Conservation (phyloP, 2,329 filamentous ascomycete genomes). For the Aspergillus caelatus region DNA sequence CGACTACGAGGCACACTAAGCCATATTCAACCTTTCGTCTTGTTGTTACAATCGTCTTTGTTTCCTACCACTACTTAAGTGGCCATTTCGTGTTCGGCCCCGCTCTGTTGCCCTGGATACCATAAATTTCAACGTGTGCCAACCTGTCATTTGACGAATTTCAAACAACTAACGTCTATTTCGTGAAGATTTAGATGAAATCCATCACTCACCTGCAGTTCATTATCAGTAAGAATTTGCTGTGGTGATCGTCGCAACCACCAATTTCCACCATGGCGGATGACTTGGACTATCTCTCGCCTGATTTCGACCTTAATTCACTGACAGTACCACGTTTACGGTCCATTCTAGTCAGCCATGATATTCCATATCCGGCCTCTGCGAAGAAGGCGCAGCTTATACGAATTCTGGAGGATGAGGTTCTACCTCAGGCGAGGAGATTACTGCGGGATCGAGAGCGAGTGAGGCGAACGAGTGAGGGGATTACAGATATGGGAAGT, state of each 20-base stretch:
- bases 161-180: constrained; percentile 6
- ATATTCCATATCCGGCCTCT: constrained; percentile 79
- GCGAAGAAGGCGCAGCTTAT: constrained; percentile 92
- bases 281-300: constrained; percentile 80
- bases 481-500: constrained; percentile 73
- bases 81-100: constrained; percentile 14
- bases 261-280: constrained; percentile 43
- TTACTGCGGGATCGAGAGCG: constrained; percentile 74
- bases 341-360: constrained; percentile 87
- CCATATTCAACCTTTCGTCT: not conserved
- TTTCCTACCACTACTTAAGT: not conserved
- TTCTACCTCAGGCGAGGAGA: constrained; percentile 76
- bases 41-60: not conserved
- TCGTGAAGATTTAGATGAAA: not conserved
- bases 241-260: constrained; percentile 8
- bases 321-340: constrained; percentile 87
- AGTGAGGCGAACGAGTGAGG: constrained; percentile 82
- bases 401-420: constrained; percentile 76
- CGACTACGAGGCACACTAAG: not conserved
- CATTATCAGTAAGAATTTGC: not conserved
- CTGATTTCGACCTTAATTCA: constrained; percentile 79
- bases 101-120: constrained; percentile 45
- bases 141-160: constrained; percentile 18
- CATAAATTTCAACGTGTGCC: constrained; percentile 17
- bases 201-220: not conserved